A percentile compares a stretch with the other conserved stretches of the same genome.
These are phyloP conservation scores for Mercurialis annua DNA, from an alignment of 345 rosid genomes.

Conservation along the genomic window DNA sequence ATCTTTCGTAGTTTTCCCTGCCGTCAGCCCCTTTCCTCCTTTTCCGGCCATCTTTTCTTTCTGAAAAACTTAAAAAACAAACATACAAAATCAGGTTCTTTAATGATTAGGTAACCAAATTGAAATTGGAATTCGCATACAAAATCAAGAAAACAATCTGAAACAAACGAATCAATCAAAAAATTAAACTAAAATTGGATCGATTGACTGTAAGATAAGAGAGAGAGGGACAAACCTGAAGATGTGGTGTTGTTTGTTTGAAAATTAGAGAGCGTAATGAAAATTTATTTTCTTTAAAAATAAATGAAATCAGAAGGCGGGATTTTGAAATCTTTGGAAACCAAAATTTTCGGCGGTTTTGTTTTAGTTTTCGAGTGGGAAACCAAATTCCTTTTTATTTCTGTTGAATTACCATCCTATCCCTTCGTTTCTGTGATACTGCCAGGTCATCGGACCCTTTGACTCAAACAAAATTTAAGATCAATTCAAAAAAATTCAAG, in stretches of 20 bases:
- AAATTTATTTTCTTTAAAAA: conserved; percentile 5
- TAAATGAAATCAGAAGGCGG: neutral
- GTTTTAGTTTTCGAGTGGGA: conserved; percentile 40
- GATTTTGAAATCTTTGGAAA: conserved; percentile 8
- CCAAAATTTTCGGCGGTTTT: conserved; percentile 12
- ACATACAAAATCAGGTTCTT: neutral
- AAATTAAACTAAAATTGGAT: neutral
- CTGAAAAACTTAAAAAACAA: neutral
- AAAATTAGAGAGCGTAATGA: neutral
- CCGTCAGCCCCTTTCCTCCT: conserved; percentile 83
- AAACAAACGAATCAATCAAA: neutral
- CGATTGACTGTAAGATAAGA: neutral
- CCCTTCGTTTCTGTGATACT: neutral
- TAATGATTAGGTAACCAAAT: neutral
- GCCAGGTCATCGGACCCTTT: too few species aligned
- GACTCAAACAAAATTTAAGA: too few species aligned
- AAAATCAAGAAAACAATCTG: neutral
- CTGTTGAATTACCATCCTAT: neutral
- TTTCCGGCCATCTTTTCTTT: conserved; percentile 74
- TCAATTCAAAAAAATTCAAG: too few species aligned
- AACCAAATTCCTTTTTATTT: neutral
- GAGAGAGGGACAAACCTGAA: conserved; percentile 24
- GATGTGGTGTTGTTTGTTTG: neutral
- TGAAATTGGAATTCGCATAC: neutral
- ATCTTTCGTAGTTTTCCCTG: conserved; percentile 78